phyloP scores from a whole-genome alignment of 257 asterid genomes.

The Linderniella brevidens region DNA sequence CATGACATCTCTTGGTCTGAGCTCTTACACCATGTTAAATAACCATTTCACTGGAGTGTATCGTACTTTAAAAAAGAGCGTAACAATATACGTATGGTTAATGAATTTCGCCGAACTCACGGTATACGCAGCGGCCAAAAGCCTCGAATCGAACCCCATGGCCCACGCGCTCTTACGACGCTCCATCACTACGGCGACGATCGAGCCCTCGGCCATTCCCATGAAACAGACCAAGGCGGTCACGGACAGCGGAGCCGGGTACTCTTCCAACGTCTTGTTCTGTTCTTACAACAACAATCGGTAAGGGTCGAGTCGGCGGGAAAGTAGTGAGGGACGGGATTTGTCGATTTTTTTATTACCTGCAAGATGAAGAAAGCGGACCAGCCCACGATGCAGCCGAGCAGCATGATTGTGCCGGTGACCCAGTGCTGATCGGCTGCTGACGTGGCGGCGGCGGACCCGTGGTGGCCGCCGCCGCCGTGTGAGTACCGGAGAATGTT shows the following conservation, averaged over 20 bases:
- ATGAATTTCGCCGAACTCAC: conserved; percentile 27
- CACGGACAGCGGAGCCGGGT: conserved; percentile 64
- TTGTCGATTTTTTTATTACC: conserved; percentile 23
- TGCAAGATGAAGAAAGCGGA: conserved; percentile 70
- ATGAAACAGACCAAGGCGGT: conserved; percentile 44
- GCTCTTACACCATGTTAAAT: too few species aligned
- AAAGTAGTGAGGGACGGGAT: too few species aligned
- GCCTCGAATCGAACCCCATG: conserved; percentile 66
- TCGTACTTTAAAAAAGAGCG: too few species aligned
- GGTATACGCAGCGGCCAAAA: conserved; percentile 71
- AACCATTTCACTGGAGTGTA: too few species aligned
- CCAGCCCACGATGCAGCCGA: conserved; percentile 68
- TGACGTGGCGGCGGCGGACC: conserved; percentile 8
- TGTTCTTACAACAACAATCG: conserved; percentile 9
- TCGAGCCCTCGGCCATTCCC: conserved; percentile 55
- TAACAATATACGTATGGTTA: too few species aligned
- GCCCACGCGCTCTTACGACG: conserved; percentile 52
- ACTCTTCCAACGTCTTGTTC: conserved; percentile 67
- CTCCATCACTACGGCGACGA: conserved; percentile 47
- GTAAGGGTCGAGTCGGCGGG: too few species aligned
- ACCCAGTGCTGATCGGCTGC: conserved; percentile 46
- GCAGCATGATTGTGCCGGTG: conserved; percentile 47
- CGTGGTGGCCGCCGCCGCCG: conserved; percentile 17
- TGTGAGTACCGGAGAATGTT: conserved; percentile 24
- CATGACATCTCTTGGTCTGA: too few species aligned